These are phyloP conservation scores for Leishmania major DNA, from an alignment of 208 protist species.

Conservation along the genomic window DNA sequence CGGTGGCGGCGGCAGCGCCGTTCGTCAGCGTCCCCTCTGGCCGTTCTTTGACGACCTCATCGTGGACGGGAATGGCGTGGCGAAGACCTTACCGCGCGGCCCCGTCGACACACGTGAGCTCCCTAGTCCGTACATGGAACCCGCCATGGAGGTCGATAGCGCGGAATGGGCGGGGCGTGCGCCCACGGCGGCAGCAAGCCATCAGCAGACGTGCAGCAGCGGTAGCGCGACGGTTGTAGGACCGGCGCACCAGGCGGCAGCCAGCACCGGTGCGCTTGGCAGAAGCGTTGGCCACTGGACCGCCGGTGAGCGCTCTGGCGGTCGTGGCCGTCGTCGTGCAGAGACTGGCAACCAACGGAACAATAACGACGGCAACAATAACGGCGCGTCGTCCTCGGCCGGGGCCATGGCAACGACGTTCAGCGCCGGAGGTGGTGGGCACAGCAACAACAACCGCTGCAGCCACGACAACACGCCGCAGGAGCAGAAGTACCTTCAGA, in stretches of 20 bases:
- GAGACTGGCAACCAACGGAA: neutral
- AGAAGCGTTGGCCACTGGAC: neutral
- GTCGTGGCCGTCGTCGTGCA: slow-evolving; percentile 3
- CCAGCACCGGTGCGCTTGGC: neutral
- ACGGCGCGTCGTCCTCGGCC: slow-evolving; percentile 2
- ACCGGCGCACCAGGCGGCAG: neutral
- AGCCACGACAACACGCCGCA: slow-evolving; percentile 51
- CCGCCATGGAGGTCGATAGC: slow-evolving; percentile 3
- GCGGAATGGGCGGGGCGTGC: neutral
- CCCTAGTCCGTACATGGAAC: neutral
- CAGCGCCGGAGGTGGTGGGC: neutral
- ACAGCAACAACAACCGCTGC: slow-evolving; percentile 9
- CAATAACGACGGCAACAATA: slow-evolving; percentile 1
- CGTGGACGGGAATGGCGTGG: neutral
- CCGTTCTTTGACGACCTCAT: slow-evolving; percentile 17
- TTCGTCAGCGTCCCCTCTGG: slow-evolving; percentile 8
- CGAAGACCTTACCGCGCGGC: neutral
- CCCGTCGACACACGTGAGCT: neutral
- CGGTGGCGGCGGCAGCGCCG: neutral
- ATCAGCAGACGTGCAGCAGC: neutral
- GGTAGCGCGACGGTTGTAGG: neutral
- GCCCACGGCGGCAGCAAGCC: neutral
- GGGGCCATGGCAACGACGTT: neutral
- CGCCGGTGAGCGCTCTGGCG: neutral
- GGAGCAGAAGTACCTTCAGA: slow-evolving; percentile 48